Evolutionary conservation across 208 protist genomes (phyloP), one percentile per base, ranked within the genome.

Genomic region (Leishmania turanica): DNA sequence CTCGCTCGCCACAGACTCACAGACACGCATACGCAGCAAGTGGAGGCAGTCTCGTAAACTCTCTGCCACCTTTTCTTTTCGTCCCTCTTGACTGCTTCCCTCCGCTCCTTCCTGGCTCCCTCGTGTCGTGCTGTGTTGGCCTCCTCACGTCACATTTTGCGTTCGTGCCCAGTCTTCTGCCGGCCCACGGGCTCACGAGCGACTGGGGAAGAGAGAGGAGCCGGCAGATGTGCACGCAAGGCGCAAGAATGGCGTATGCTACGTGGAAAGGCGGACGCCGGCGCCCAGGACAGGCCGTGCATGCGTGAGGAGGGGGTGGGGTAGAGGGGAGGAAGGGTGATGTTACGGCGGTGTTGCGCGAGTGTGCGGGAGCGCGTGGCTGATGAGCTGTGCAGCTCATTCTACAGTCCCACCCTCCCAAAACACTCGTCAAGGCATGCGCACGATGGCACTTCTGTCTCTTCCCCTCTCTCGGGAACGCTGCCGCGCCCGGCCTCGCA

Each of bases 1-100:
- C 34, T 37, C 34, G 34, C 34, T 7, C 37, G 0, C 37, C 62
- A 72, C 77, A 80, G 49, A 80, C 77, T 72, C 77, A 13, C 69
- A 19, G 31, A 49, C 66, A 65, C 60, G 53, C 72, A 75, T 54
- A 75, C 24, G 70, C 79, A 83, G 27, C 58, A 62, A 68, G 54
- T n/a, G 49, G 19, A 8, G 5, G 65, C 34, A 72, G 24, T 31
- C 68, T 80, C 27, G 65, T 19, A 37, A 45, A 1, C 60, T 21
- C 75, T 73, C 19, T 37, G 42, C 31, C 68, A 9, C 42, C 40
- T 31, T 45, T 73, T 79, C 76, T 15, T 47, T 53, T 53, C 15
- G 0, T n/a, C 45, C 76, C 76, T 45, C 34, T 45, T 42, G 64
- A 69, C 11, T n/a, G 27, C 9, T 62, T 62, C 56, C 56, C 24